Evolutionary conservation across 2,329 filamentous ascomycete species (phyloP), one percentile per base, ranked within the genome.

Genomic region (Pestalotiopsis sp.): DNA sequence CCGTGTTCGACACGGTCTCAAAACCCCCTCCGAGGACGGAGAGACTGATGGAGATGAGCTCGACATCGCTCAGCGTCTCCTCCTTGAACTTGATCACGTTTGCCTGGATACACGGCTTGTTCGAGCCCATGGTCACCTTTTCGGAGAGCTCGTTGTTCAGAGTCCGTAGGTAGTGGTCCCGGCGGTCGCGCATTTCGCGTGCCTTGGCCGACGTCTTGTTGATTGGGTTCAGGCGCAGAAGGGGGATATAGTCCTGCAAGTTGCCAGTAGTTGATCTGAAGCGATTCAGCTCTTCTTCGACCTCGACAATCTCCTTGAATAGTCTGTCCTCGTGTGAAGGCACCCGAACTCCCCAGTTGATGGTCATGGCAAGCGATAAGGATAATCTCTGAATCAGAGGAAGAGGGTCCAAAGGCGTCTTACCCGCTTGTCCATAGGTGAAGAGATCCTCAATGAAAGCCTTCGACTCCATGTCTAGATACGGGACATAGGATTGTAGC

Each of bases 1-100:
- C 81, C 70, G 94, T 95, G 12, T 90, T 92, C 0, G 93, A 92
- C 1, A 96, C 91, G 0, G 93, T 96, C 76, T 96, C 93, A 17
- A 95, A 87, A 20, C 93, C 93, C 0, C 92, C 93, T 1, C 91
- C 92, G 0, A 95, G 91, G 88, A 95, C 94, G 27, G 92, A 94
- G 27, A 96, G 80, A 77, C 93, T 93, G 73, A 96, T 93, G 2
- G 91, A 93, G 79, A 92, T 93, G 64, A 95, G 85, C 78, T 95
- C 93, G 13, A 88, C 91, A 12, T 79, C 77, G 45, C 78, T 83
- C 1, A 85, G 73, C 70, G 78, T 77, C 4, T 76, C 84, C 52
- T 86, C 82, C 2, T 83, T 81, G 41, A 82, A 75, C 62, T 79
- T 75, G 61, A 76, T 75, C 12, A 77, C 71, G 49, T 79, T 79